Evolutionary conservation across 164 flowering plant species (phyloP).

Genomic region (Vitis riparia): DNA sequence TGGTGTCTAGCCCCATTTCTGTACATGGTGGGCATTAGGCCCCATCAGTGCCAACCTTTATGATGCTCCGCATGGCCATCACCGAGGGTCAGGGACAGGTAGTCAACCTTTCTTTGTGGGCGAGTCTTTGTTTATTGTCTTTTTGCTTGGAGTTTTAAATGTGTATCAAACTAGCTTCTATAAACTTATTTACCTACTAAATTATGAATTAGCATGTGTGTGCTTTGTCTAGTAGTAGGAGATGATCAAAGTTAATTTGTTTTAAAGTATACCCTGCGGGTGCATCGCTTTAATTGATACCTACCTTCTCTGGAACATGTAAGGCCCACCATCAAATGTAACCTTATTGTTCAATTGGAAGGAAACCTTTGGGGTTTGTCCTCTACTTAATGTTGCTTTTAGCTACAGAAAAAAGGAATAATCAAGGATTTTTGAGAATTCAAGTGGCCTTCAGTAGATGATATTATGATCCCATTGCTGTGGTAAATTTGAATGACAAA

Average conservation of each 20-base stretch:
- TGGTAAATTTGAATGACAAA: background rate
- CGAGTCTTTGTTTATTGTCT: background rate
- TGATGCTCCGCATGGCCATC: constrained; percentile 11
- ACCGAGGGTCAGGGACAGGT: constrained; percentile 13
- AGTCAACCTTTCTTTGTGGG: constrained; percentile 10
- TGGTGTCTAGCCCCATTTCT: constrained; percentile 15
- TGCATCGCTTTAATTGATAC: background rate
- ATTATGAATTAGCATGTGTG: too few relatives aligned
- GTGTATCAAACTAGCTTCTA: constrained; percentile 1
- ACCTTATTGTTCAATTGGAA: constrained; percentile 1
- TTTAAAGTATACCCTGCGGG: background rate
- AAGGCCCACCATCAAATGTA: constrained; percentile 10
- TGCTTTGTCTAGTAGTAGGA: background rate
- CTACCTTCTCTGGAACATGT: constrained; percentile 6
- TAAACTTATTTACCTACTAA: too few relatives aligned
- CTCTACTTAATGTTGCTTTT: background rate
- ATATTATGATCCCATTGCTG: background rate
- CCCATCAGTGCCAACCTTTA: constrained; percentile 12
- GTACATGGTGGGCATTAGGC: constrained; percentile 12
- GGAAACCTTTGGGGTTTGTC: background rate
- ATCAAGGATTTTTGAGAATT: background rate
- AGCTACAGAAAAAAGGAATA: background rate
- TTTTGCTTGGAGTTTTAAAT: background rate
- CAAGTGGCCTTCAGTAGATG: background rate
- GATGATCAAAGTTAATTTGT: background rate